A percentile compares a stretch with the other conserved stretches of the same genome.
phyloP scores from a whole-genome alignment of 352 stramenopile genomes.

The Globisporangium rhizosaccharum region DNA sequence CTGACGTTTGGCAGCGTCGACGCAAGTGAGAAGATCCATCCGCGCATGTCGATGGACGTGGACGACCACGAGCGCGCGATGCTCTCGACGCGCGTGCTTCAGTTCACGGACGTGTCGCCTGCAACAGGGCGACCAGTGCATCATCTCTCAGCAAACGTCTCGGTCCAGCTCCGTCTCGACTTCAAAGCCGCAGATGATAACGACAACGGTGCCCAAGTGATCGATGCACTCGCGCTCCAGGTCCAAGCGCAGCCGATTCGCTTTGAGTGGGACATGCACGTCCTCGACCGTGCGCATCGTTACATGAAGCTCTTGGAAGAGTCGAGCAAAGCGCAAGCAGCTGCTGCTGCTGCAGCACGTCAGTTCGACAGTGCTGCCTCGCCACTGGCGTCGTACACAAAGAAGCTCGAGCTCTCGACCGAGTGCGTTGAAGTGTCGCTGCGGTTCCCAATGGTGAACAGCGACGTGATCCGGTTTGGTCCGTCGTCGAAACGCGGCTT shows the following conservation, averaged over 20 bases:
- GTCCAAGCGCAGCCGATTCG: conserved; percentile 71
- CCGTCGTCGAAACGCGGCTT: conserved; percentile 68
- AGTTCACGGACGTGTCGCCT: conserved; percentile 59
- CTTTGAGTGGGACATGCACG: conserved; percentile 85
- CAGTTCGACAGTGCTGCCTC: conserved; percentile 2
- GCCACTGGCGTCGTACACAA: conserved; percentile 23
- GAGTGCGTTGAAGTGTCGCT: conserved; percentile 70
- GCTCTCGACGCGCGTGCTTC: conserved; percentile 50
- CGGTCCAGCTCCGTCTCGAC: conserved; percentile 61
- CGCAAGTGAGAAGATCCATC: conserved; percentile 67
- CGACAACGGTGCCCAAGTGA: conserved; percentile 1
- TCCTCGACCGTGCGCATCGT: conserved; percentile 71
- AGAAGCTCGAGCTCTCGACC: conserved; percentile 63
- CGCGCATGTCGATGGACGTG: conserved; percentile 70
- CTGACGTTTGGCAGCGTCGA: conserved; percentile 58
- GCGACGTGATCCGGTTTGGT: conserved; percentile 79
- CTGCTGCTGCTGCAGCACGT: neutral
- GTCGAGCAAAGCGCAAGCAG: conserved; percentile 19
- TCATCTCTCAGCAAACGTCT: conserved; percentile 52
- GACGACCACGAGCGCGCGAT: conserved; percentile 55
- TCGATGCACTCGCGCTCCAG: conserved; percentile 47
- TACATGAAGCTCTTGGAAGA: conserved; percentile 74
- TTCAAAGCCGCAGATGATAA: conserved; percentile 29
- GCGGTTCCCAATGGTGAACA: conserved; percentile 81
- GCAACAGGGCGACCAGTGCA: conserved; percentile 52